Conservation (phyloP, 805 yeast species). For the Metschnikowia baotianmanensis region DNA sequence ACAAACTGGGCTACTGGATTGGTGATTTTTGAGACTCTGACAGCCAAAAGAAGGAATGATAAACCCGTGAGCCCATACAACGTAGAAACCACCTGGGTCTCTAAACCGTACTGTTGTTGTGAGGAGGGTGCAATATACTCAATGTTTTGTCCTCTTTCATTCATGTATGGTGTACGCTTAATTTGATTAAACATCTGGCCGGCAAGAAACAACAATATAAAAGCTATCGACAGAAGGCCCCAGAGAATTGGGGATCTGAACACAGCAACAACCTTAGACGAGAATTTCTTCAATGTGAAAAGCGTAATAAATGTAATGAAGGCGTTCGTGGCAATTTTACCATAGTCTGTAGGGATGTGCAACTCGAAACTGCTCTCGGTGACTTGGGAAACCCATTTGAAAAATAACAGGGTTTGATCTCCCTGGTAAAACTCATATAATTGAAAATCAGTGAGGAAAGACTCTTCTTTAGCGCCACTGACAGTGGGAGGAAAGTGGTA, state of each 20-base stretch:
- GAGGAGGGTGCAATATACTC: slow-evolving; percentile 15
- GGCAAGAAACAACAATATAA: slow-evolving; percentile 67
- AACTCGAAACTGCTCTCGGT: slow-evolving; percentile 37
- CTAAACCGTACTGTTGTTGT: slow-evolving; percentile 74
- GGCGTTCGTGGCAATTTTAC: slow-evolving; percentile 34
- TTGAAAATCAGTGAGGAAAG: slow-evolving; percentile 20
- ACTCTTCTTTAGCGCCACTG: slow-evolving; percentile 16
- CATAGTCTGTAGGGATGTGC: slow-evolving; percentile 43
- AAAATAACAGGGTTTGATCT: slow-evolving; percentile 38
- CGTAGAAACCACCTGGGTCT: slow-evolving; percentile 81
- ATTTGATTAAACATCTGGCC: slow-evolving; percentile 95
- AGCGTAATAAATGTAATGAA: slow-evolving; percentile 32
- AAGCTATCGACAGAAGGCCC: slow-evolving; percentile 64
- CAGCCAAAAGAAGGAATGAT: slow-evolving; percentile 54
- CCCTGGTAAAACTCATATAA: slow-evolving; percentile 50
- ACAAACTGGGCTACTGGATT: slow-evolving; percentile 47
- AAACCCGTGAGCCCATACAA: slow-evolving; percentile 69
- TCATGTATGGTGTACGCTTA: slow-evolving; percentile 54
- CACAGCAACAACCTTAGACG: slow-evolving; percentile 35
- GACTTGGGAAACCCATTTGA: slow-evolving; percentile 32
- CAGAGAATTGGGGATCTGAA: slow-evolving; percentile 59
- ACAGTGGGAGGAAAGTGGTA: slow-evolving; percentile 57
- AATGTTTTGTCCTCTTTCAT: slow-evolving; percentile 7
- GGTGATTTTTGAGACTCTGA: slow-evolving; percentile 50
- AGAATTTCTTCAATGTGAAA: slow-evolving; percentile 27